Evolutionary conservation across 352 stramenopile genomes (phyloP), one percentile per base, ranked within the genome.

Genomic region (Globisporangium spiculum): DNA sequence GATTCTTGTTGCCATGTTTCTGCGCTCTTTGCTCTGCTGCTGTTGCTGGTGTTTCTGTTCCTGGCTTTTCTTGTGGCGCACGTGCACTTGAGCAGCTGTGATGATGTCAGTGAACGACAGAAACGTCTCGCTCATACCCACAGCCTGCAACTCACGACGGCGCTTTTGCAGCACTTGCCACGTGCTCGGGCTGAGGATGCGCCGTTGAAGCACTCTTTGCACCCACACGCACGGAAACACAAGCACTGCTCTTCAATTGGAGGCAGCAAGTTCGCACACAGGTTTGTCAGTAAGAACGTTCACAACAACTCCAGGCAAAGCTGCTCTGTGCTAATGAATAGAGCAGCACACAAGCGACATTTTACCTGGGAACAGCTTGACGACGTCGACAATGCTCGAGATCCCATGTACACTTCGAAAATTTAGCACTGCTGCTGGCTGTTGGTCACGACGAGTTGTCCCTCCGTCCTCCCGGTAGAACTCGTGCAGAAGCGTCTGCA

Each of bases 201-300:
- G 80, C 36, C 66, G 64, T 63, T 72, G 71, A 10, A 92, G 74
- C 8, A 92, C 80, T 14, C 70, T 78, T 32, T 87, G 83, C 8
- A 66, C 36, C 83, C 83, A 92, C 20, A 88, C 68, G 32, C 77
- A 86, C n/a, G 83, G 81, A 54, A 88, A 90, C 1, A 90, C 53
- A 16, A 92, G 67, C 50, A 87, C 83, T 91, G 62, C 38, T 32
- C 24, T 71, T 36, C 24, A 60, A 27, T 60, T 60, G 32, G 27
- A 18, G 26, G 54, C 12, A 20, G 5, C 27, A 24, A 60, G 3
- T 50, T 50, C 5, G 41, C 41, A 9, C 54, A 61, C 2, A 41
- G 4, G 6, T n/a, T 44, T 32, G 26, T 64, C 26, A 69, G 36
- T 18, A 32, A 7, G 6, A 66, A 50, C 16, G 5, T 46, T 12